A percentile compares a stretch with the other conserved stretches of the same genome.
These are phyloP conservation scores for Penicillium sp. DNA, from an alignment of 2,329 filamentous ascomycete genomes.

Conservation along the genomic window DNA sequence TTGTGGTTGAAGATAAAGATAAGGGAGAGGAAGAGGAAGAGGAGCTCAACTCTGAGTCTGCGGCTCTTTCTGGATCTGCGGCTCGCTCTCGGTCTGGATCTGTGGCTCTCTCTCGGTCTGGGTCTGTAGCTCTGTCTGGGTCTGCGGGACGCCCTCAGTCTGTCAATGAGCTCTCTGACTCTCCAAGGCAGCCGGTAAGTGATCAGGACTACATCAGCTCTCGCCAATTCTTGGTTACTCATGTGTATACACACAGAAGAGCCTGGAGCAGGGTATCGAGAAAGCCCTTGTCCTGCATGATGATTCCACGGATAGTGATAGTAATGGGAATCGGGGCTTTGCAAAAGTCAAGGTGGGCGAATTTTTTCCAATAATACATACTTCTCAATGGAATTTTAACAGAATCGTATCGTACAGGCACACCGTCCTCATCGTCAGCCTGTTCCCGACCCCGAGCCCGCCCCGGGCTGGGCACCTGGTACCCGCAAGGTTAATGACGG, in stretches of 20 bases:
- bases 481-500: not conserved
- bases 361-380: not conserved
- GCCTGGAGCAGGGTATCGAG: not conserved
- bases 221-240: not conserved
- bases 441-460: not conserved
- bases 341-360: slow-evolving; percentile 2
- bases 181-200: not conserved
- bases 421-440: not conserved
- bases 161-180: not conserved
- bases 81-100: not conserved
- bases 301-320: not conserved
- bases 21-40: not conserved
- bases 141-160: not conserved
- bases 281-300: not conserved
- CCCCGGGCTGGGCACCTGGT: not conserved
- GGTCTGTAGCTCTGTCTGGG: not conserved
- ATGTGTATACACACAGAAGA: not conserved
- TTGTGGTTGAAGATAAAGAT: not conserved
- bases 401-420: not conserved
- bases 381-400: not conserved
- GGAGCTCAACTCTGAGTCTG: not conserved
- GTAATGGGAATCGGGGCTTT: not conserved
- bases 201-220: not conserved
- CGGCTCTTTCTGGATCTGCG: not conserved
- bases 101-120: not conserved